Base-by-base conservation (phyloP, 805 yeast species). In the Clavispora asparagi region DNA sequence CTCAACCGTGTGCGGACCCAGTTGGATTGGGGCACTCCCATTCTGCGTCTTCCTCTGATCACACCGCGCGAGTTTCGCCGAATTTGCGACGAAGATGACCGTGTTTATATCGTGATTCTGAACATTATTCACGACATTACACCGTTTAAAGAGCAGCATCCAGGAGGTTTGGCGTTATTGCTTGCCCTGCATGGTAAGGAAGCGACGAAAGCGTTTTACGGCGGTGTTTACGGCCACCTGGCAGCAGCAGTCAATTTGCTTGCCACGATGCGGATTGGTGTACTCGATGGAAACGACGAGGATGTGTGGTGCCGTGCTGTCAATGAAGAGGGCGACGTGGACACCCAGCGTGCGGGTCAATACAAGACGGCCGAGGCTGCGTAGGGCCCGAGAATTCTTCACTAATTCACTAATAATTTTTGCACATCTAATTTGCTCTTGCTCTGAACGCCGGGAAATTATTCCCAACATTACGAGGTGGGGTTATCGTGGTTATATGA, bases 91-190 rank as follows among this genome's bases (percentile, higher is more conserved):
- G 79, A 65, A 47, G 57, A 60, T 66, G 79, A 67, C 63, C 71
- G 60, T 63, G 82, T 85, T 28, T 76, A 89, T 52, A 88, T 89
- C 27, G 87, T 89, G 12, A 88, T 91, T 41, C 87, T 87, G 39
- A 95, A 95, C 32, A 88, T 92, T 43, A 94, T 91, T 25, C 97
- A 92, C 65, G 97, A 91, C 62, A 86, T 92, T 11, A 83, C 96
- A 5, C 95, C 94, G 27, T 91, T 91, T 63, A 82, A 90, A 62
- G 83, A 84, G 56, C 88, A 87, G 58, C 98, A 91, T 65, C 98
- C 98, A 1, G 98, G 98, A 54, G 98, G 98, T 1, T 65, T 81
- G 29, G 83, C 91, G 6, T 74, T 91, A 42, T 80, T 91, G 45
- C 73, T 73, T 52, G 82, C 94, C 0, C 87, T 95, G 1, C 83